Evolutionary conservation across 176 grass and related monocot genomes (phyloP), one percentile per base, ranked within the genome.

Genomic region (Neostapfia colusana): DNA sequence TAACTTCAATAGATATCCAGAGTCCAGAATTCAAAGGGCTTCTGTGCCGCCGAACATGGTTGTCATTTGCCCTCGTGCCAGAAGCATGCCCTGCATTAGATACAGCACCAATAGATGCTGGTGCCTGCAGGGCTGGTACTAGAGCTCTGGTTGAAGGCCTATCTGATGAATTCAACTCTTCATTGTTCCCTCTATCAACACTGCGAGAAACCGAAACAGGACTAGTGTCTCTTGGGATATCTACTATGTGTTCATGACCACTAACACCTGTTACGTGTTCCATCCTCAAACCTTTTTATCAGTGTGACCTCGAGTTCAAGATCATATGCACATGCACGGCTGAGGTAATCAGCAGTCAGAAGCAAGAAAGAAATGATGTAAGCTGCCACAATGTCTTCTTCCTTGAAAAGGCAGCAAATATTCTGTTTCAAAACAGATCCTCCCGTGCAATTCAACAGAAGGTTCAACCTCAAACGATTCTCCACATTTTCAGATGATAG

Each of bases 1-100:
- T 81, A 42, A 95, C 90, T 87, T 99, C 91, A 82, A 99, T 71
- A 24, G 87, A 92, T 80, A 99, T 95, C 95, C 95, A 99, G 35
- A 99, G 74, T 70, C 95, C 95, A 89, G 95, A 99, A 81, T 95
- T 95, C 77, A 95, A 81, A 70, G 89, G 91, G 85, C 87, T 99
- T 76, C 95, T 88, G 26, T 74, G 91, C 69, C 74, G 73, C 8
- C 85, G 85, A 58, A 58, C 82, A 83, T 88, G 83, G 70, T 51
- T 90, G 64, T 87, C 88, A 61, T 68, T 82, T 83, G 85, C 83
- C 83, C 88, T 87, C n/a, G 65, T 74, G 31, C 83, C 76, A 70
- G 88, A 88, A 77, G 70, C 40, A 36, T 77, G 84, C 18, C 82
- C 80, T 55, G 88, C 73, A 75, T 76, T 82, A 83, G 91, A 70